Evolutionary conservation across 2,329 filamentous ascomycete genomes (phyloP).

Genomic region (Dactylellina cionopaga): DNA sequence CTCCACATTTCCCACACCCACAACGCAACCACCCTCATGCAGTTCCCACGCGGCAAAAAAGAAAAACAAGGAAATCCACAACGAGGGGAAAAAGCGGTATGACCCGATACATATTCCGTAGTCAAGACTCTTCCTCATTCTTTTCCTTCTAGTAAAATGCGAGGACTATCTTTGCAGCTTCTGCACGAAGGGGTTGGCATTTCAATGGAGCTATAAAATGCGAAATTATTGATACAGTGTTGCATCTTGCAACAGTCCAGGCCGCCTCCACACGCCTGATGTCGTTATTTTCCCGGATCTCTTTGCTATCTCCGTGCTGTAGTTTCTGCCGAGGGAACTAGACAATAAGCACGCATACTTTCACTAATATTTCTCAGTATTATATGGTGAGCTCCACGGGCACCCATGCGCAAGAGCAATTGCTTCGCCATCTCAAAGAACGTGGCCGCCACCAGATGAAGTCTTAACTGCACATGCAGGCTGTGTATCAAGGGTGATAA

Average conservation of each 20-base stretch:
- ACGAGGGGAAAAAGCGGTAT: neutral
- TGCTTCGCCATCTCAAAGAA: constrained; percentile 11
- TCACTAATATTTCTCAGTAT: too few relatives aligned
- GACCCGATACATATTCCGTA: neutral
- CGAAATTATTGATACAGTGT: constrained; percentile 26
- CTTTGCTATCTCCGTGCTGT: too few relatives aligned
- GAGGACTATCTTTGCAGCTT: constrained; percentile 14
- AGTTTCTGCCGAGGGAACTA: too few relatives aligned
- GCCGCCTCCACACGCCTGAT: neutral
- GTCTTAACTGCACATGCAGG: too few relatives aligned
- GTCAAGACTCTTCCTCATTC: neutral
- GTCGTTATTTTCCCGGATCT: constrained; percentile 4
- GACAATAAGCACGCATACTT: too few relatives aligned
- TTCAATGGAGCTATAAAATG: neutral
- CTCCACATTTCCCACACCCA: constrained; percentile 16
- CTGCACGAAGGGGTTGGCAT: constrained; percentile 17
- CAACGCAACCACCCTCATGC: constrained; percentile 2
- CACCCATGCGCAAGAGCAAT: neutral
- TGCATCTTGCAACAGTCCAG: constrained; percentile 18
- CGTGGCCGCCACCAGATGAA: constrained; percentile 40
- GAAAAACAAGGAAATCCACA: neutral
- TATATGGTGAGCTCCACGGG: constrained; percentile 2
- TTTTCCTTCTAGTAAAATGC: neutral
- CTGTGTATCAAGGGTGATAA: constrained; percentile 29
- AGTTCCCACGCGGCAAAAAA: constrained; percentile 28